Conservation (phyloP, 179 eudicot genomes). For the Carnegiea gigantea region DNA sequence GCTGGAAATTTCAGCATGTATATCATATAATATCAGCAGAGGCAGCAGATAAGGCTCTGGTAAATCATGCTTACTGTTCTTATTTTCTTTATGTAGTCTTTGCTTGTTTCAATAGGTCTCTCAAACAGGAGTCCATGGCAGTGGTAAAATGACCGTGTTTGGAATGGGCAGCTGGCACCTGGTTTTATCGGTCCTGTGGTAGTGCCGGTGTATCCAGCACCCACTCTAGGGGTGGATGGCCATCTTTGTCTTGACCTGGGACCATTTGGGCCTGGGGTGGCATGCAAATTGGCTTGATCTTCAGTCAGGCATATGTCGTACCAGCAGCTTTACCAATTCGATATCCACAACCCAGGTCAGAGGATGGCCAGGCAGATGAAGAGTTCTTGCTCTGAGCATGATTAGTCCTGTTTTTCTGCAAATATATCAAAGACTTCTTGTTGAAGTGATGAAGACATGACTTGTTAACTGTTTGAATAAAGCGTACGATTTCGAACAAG, state of each 20-base stretch:
- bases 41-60: constrained; percentile 18
- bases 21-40: constrained; percentile 4
- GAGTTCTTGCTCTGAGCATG: not conserved
- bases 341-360: not conserved
- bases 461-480: not conserved
- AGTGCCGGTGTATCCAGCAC: not conserved
- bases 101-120: constrained; percentile 27
- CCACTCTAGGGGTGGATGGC: constrained; percentile 11
- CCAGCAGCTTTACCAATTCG: constrained; percentile 11
- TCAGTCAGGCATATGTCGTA: constrained; percentile 18
- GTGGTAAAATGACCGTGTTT: not conserved
- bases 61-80: constrained; percentile 22
- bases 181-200: too few species aligned
- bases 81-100: constrained; percentile 10
- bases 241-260: constrained; percentile 25
- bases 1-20: not conserved
- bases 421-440: not conserved
- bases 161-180: too few species aligned
- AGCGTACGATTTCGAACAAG: not conserved
- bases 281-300: constrained; percentile 14
- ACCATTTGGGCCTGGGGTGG: constrained; percentile 23
- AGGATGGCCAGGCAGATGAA: not conserved
- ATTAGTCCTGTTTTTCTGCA: not conserved
- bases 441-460: not conserved
- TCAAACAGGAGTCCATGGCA: not conserved